Evolutionary conservation across 1,284 basidiomycete species (phyloP), one percentile per base, ranked within the genome.

Genomic region (Mycosarcoma maydis): DNA sequence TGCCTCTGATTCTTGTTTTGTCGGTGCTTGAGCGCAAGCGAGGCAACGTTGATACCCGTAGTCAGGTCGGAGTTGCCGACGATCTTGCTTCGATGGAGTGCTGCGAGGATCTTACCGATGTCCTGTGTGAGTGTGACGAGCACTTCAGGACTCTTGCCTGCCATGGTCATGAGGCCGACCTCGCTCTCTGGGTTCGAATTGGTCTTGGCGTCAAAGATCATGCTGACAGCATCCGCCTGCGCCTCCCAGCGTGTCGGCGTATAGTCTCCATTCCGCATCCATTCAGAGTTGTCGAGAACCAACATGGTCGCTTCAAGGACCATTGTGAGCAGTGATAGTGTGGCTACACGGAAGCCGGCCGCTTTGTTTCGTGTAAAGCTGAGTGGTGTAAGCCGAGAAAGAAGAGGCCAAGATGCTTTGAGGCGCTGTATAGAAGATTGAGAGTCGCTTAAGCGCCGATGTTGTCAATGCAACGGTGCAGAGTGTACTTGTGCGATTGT

Each of bases 1-100:
- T 98, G 95, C 24, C 94, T 89, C 48, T 96, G 90, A 79, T 94
- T 96, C 87, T 98, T 98, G 87, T 98, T 97, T 84, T 95, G 92
- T 59, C 96, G 87, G 82, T 99, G 95, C 83, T 98, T 99, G 60
- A 99, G 87, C 0, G 96, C 94, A 41, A 98, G 89, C 81, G 61
- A 64, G 27, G 95, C 94, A 42, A 98, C 89, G 68, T 92, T 90
- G 77, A 98, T 90, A 9, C 92, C 90, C 3, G 94, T 98, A 7
- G 89, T 87, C 49, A 98, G 87, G 83, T 94, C 92, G 72, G 90
- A 88, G 55, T 86, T 84, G 24, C 94, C 94, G 38, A 89, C 88
- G 65, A 97, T 88, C 39, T 88, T 85, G 29, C 89, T 86, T 9
- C 85, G 82, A 84, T 94, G 91, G 48, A 94, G 83, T 7, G 89